Evolutionary conservation across 2,329 filamentous ascomycete species (phyloP).

Genomic region (Aureobasidium pullulans): DNA sequence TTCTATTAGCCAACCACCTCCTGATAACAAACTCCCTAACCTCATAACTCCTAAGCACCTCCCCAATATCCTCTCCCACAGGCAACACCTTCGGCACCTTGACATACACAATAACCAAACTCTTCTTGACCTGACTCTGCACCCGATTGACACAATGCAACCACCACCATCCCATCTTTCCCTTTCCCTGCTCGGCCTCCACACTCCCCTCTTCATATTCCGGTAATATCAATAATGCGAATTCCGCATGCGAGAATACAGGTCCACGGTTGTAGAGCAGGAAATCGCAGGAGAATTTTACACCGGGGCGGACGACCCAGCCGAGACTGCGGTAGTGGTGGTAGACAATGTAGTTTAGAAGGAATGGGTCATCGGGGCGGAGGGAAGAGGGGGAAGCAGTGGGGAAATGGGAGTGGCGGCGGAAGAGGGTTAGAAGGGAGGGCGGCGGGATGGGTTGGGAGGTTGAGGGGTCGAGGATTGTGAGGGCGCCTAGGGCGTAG

Average conservation of each 20-base stretch:
- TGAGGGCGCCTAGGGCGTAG: conserved; percentile 71
- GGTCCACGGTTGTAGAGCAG: conserved; percentile 90
- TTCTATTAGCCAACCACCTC: conserved; percentile 79
- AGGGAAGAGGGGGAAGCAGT: conserved; percentile 35
- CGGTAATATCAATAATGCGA: conserved; percentile 76
- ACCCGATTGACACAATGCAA: conserved; percentile 86
- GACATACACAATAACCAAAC: conserved; percentile 80
- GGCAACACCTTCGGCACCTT: conserved; percentile 63
- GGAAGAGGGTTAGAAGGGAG: conserved; percentile 52
- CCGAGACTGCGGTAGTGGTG: conserved; percentile 99
- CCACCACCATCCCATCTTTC: conserved; percentile 64
- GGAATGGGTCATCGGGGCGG: conserved; percentile 71
- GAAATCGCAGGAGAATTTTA: conserved; percentile 94
- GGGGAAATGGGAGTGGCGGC: conserved; percentile 22
- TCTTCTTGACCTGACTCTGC: conserved; percentile 84
- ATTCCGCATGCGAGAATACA: conserved; percentile 91
- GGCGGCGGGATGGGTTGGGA: conserved; percentile 35
- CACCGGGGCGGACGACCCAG: conserved; percentile 85
- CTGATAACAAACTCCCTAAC: conserved; percentile 74
- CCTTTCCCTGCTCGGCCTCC: conserved; percentile 40
- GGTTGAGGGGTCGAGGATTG: conserved; percentile 34
- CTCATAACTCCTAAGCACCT: conserved; percentile 60
- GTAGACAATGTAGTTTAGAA: conserved; percentile 81
- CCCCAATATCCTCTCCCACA: conserved; percentile 49
- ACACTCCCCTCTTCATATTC: conserved; percentile 54